A percentile compares a stretch with the other conserved stretches of the same genome.
phyloP scores from a whole-genome alignment of 2,329 filamentous ascomycete species.

The Sporothrix humicola region DNA sequence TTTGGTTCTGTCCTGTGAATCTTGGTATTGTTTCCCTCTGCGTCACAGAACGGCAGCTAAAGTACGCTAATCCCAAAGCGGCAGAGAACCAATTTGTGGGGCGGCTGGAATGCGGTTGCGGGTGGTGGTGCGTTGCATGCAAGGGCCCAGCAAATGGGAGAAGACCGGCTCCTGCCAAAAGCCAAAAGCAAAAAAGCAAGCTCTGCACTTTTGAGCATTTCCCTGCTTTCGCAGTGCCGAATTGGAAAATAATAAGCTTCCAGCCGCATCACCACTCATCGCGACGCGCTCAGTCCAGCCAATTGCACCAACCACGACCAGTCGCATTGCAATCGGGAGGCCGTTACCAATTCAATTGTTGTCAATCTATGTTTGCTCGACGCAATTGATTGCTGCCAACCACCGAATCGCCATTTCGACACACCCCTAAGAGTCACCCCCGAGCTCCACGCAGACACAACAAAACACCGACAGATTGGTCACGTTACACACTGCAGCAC shows the following conservation, averaged over 20 bases:
- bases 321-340: neutral
- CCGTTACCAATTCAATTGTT: neutral
- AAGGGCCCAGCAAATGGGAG: constrained; percentile 6
- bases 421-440: too few species aligned
- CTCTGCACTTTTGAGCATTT: neutral
- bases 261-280: constrained; percentile 6
- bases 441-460: neutral
- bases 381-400: neutral
- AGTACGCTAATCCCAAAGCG: constrained; percentile 23
- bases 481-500: constrained; percentile 14
- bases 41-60: neutral
- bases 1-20: neutral
- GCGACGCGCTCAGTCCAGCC: constrained; percentile 14
- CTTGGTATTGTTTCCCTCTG: neutral
- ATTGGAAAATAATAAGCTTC: neutral
- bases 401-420: neutral
- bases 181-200: neutral
- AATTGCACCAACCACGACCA: neutral
- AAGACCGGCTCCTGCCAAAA: neutral
- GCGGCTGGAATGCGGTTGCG: constrained; percentile 4
- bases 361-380: neutral
- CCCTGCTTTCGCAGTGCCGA: neutral
- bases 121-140: neutral
- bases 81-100: neutral
- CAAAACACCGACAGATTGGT: neutral